These are phyloP conservation scores for Ustulina deusta DNA, from an alignment of 2,329 filamentous ascomycete species.

Conservation along the genomic window DNA sequence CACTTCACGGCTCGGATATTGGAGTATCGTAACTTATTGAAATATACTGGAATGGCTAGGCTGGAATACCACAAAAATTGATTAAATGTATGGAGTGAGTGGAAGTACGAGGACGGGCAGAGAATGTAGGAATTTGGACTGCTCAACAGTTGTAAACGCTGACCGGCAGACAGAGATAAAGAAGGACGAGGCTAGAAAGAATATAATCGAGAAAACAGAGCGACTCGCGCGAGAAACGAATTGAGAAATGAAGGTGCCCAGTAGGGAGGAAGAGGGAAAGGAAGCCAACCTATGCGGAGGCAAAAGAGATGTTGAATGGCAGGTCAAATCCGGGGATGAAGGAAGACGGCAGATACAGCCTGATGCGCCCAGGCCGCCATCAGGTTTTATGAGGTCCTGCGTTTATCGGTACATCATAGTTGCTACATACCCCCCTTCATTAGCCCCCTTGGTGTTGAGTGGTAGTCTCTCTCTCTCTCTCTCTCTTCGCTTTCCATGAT, in stretches of 20 bases:
- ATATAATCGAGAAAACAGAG: constrained; percentile 16
- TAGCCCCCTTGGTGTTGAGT: neutral
- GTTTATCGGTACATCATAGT: constrained; percentile 35
- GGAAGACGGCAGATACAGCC: constrained; percentile 22
- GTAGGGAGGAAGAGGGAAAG: constrained; percentile 11
- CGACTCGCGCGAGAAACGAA: constrained; percentile 36
- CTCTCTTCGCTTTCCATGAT: constrained; percentile 30
- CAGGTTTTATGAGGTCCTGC: constrained; percentile 39
- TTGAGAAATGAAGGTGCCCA: constrained; percentile 30
- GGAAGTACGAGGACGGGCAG: neutral
- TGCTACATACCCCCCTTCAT: neutral
- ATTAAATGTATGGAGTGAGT: constrained; percentile 9
- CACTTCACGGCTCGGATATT: neutral
- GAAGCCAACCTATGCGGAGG: constrained; percentile 27
- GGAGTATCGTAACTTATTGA: neutral
- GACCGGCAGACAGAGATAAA: constrained; percentile 41
- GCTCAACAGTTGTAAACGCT: constrained; percentile 33
- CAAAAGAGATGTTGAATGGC: constrained; percentile 20
- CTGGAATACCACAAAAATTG: neutral
- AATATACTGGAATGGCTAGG: neutral
- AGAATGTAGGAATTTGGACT: constrained; percentile 22
- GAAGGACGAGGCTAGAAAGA: constrained; percentile 22
- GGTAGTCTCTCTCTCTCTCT: constrained; percentile 12
- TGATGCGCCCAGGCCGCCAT: constrained; percentile 29
- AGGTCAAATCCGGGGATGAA: constrained; percentile 30